Evolutionary conservation across 179 eudicot genomes (phyloP).

Genomic region (Actinidia arguta): DNA sequence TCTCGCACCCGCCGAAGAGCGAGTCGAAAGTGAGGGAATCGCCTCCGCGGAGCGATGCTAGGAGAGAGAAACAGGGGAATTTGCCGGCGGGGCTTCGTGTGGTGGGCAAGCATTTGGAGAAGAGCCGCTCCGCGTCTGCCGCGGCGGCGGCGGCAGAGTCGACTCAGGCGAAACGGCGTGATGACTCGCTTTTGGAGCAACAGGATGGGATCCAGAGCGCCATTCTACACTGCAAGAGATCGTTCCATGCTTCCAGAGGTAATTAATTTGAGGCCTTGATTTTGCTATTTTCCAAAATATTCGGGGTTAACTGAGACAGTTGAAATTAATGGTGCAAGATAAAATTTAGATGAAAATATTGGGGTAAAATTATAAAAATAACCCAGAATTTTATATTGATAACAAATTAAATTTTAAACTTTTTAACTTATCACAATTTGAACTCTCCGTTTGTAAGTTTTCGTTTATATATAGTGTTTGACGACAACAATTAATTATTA

Average conservation of each 20-base stretch:
- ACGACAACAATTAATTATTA: no score
- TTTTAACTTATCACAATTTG: no score
- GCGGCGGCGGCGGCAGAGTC: conserved; percentile 36
- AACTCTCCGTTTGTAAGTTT: no score
- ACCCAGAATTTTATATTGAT: no score
- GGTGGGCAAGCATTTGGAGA: conserved; percentile 66
- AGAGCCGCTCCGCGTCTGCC: conserved; percentile 63
- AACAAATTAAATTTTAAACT: no score
- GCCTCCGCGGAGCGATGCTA: conserved; percentile 7
- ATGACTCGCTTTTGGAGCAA: conserved; percentile 64
- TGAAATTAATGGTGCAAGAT: no score
- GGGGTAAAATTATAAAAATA: no score
- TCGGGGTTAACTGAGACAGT: no score
- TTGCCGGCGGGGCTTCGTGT: conserved; percentile 47
- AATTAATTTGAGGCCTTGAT: background rate
- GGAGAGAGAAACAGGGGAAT: conserved; percentile 17
- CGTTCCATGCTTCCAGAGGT: conserved; percentile 80
- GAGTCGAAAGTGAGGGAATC: background rate
- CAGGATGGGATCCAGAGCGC: conserved; percentile 96
- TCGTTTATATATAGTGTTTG: no score
- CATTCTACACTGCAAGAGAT: conserved; percentile 91
- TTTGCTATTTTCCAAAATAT: no score
- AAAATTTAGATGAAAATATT: no score
- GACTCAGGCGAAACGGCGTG: conserved; percentile 42
- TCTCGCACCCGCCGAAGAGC: conserved; percentile 1